Evolutionary conservation across 1,284 basidiomycete species (phyloP), one percentile per base, ranked within the genome.

Genomic region (Ganoderma lucidum): DNA sequence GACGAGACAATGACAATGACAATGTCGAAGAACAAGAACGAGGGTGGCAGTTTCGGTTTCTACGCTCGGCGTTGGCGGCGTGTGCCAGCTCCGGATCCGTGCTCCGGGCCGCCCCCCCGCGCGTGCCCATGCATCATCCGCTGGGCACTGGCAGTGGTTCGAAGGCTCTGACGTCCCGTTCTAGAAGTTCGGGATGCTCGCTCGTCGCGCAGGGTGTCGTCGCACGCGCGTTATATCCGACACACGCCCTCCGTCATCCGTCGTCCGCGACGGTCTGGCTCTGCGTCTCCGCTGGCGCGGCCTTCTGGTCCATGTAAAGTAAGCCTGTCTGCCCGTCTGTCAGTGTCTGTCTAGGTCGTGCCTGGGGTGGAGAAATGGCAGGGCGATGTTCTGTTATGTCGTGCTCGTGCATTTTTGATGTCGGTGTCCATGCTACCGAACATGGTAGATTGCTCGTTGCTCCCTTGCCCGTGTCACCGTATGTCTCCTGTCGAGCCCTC

Each of bases 21-120:
- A 48, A 23, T 28, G 48, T 14, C 48, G 12, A 56, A 56, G 53
- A 56, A 56, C 53, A 56, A 37, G 56, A 39, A 32, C 65, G 61
- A 62, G 48, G 59, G 6, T 66, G 65, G 65, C 60, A 66, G 65
- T 60, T 55, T 55, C 37, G 64, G 70, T 69, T 45, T 64, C 65
- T 53, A 69, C 63, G 63, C 42, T 68, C 71, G 69, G 71, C 63
- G 63, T 69, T 73, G 67, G 67, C 71, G 69, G 69, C 58, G 44
- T 67, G 55, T 67, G 55, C 30, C 41, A 53, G 60, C 59, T 63
- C 63, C 55, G 66, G 60, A 53, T 63, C 63, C 55, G 66, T 64
- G 53, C 19, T 9, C 17, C 35, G 56, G 53, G 28, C 51, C 51
- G 51, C 19, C 51, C 35, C 12, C 32, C 23, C 48, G 48, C 53